Conservation (phyloP, 1,284 basidiomycete species). For the Baeospora myosura region DNA sequence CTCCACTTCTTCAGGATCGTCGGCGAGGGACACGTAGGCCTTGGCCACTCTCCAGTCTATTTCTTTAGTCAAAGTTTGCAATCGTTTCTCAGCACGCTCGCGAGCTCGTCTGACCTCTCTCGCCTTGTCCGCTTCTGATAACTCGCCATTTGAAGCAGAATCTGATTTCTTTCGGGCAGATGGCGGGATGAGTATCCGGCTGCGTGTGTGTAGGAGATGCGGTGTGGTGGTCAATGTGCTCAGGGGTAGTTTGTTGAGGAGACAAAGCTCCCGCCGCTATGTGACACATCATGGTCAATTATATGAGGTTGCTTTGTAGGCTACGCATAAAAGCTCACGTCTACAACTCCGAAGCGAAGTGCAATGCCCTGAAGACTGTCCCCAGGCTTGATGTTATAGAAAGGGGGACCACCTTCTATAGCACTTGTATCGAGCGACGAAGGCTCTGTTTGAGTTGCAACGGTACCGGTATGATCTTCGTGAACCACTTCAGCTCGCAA, state of each 20-base stretch:
- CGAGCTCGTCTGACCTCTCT: slow-evolving; percentile 35
- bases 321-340: too few relatives aligned
- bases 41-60: slow-evolving; percentile 56
- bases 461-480: too few relatives aligned
- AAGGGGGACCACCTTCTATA: too few relatives aligned
- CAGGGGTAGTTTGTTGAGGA: slow-evolving; percentile 55
- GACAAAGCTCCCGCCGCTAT: slow-evolving; percentile 53
- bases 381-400: slow-evolving; percentile 49
- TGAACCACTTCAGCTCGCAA: too few relatives aligned
- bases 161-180: slow-evolving; percentile 18
- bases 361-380: slow-evolving; percentile 67
- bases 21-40: slow-evolving; percentile 60
- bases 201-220: slow-evolving; percentile 65
- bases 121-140: slow-evolving; percentile 26
- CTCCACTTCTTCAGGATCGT: slow-evolving; percentile 28
- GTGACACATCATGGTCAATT: slow-evolving; percentile 1
- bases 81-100: slow-evolving; percentile 50
- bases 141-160: slow-evolving; percentile 12
- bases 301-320: too few relatives aligned
- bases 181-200: slow-evolving; percentile 45
- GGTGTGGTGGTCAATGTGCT: slow-evolving; percentile 65
- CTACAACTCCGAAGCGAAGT: slow-evolving; percentile 51
- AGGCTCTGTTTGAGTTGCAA: too few relatives aligned
- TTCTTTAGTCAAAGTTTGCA: slow-evolving; percentile 64
- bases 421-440: too few relatives aligned